Percentiles rank a stretch among this genome's conserved stretches.
Conservation (phyloP, 148 eudicot genomes). For the Euryodendron excelsum region DNA sequence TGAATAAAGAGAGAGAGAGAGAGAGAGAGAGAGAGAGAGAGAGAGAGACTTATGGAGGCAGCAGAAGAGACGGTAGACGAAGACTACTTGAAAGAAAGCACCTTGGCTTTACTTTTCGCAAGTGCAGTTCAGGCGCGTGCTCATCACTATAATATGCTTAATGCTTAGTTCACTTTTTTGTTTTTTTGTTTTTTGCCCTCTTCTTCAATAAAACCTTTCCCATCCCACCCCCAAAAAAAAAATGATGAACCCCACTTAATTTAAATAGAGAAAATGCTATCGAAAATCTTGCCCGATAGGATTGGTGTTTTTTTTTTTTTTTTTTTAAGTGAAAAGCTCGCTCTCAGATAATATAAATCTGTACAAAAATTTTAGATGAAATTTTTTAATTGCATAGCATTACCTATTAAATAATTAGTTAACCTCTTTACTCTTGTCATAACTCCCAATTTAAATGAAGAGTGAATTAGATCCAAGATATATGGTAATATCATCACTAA, state of each 20-base stretch:
- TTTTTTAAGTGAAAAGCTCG: too few relatives aligned
- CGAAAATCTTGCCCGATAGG: background rate
- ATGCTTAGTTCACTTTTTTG: background rate
- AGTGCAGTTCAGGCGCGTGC: constrained; percentile 24
- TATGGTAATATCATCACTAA: too few relatives aligned
- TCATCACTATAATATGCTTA: background rate
- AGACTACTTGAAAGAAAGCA: background rate
- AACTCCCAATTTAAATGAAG: too few relatives aligned
- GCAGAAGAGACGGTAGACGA: background rate
- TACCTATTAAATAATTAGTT: too few relatives aligned
- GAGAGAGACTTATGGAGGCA: background rate
- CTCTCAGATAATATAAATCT: too few relatives aligned
- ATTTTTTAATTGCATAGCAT: too few relatives aligned
- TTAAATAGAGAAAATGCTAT: background rate
- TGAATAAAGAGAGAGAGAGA: background rate
- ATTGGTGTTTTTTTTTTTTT: too few relatives aligned
- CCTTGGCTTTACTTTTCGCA: constrained; percentile 12
- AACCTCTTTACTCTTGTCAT: too few relatives aligned
- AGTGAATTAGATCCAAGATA: too few relatives aligned
- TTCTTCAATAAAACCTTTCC: background rate
- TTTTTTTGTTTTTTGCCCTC: background rate
- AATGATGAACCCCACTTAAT: background rate
- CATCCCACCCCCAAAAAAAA: background rate
- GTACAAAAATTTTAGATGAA: too few relatives aligned
- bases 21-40: constrained; percentile 4